Conservation (phyloP, 768 basidiomycete genomes). For the Auricularia auricula-judae region DNA sequence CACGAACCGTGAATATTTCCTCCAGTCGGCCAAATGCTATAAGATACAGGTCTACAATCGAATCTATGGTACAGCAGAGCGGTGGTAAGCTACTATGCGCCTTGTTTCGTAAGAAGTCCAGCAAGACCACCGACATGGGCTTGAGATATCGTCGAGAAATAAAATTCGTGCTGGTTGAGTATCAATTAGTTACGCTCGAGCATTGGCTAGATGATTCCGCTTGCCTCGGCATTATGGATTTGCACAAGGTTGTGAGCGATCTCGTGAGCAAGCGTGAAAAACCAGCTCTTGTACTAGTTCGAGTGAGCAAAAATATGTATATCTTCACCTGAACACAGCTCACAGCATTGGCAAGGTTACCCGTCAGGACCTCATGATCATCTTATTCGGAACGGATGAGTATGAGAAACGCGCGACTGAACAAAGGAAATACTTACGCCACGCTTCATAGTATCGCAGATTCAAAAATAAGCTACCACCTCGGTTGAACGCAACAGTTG, state of each 20-base stretch:
- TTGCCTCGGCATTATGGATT: constrained; percentile 65
- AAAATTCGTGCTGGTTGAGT: constrained; percentile 65
- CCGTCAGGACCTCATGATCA: constrained; percentile 50
- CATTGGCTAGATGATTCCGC: constrained; percentile 10
- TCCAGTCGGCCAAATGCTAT: too few relatives aligned
- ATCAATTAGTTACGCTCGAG: constrained; percentile 14
- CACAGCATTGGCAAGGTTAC: constrained; percentile 48
- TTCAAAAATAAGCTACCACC: constrained; percentile 84
- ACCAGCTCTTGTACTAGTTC: constrained; percentile 35
- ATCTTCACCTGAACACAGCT: constrained; percentile 34
- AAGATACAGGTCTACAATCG: too few relatives aligned
- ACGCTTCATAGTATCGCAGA: constrained; percentile 70
- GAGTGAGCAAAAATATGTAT: not conserved
- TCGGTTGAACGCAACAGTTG: constrained; percentile 88
- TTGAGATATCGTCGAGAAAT: constrained; percentile 86
- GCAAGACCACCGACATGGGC: constrained; percentile 25
- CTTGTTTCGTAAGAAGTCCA: constrained; percentile 7
- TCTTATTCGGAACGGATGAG: constrained; percentile 31
- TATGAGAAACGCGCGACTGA: not conserved
- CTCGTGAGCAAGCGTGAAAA: constrained; percentile 85
- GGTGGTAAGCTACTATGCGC: too few relatives aligned
- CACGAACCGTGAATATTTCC: too few relatives aligned
- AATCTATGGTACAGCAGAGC: too few relatives aligned
- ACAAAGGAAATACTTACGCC: constrained; percentile 53
- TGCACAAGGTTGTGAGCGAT: constrained; percentile 86